Evolutionary conservation across 352 stramenopile species (phyloP).

Genomic region (Phytopythium helicoides): DNA sequence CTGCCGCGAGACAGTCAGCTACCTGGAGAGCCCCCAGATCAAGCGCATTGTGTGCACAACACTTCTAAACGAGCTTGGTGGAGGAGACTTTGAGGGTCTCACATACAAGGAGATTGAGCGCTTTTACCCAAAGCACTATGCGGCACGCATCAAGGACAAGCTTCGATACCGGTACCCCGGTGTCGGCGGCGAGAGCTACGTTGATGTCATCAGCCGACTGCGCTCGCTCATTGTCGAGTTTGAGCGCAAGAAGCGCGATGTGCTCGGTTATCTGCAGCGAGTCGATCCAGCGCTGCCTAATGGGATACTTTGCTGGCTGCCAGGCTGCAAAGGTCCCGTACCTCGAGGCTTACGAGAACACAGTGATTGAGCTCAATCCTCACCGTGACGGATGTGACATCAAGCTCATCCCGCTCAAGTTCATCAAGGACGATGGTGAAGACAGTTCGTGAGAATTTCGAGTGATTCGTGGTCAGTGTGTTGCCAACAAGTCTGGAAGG

Average conservation of each 20-base stretch:
- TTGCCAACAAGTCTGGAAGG: too few relatives aligned
- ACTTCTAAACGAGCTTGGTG: slow-evolving; percentile 90
- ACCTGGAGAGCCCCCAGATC: slow-evolving; percentile 56
- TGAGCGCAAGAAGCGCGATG: slow-evolving; percentile 86
- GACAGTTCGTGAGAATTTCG: too few relatives aligned
- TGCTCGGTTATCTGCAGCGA: slow-evolving; percentile 85
- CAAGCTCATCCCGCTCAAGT: slow-evolving; percentile 75
- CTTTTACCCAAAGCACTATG: slow-evolving; percentile 87
- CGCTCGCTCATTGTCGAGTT: slow-evolving; percentile 93
- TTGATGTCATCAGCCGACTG: slow-evolving; percentile 92
- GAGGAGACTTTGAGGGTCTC: slow-evolving; percentile 88
- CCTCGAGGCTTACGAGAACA: slow-evolving; percentile 65
- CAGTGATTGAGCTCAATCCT: slow-evolving; percentile 75
- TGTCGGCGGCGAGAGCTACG: slow-evolving; percentile 91
- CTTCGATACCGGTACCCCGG: slow-evolving; percentile 89
- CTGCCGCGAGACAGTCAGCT: slow-evolving; percentile 66
- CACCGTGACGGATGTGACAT: slow-evolving; percentile 84
- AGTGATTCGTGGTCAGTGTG: not conserved
- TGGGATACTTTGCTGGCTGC: slow-evolving; percentile 81
- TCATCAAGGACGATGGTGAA: slow-evolving; percentile 26
- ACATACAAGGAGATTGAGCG: slow-evolving; percentile 82
- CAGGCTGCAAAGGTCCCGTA: slow-evolving; percentile 70
- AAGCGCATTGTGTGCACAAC: slow-evolving; percentile 86
- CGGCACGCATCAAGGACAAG: slow-evolving; percentile 87
- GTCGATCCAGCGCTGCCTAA: slow-evolving; percentile 72